Percentiles rank a stretch among this genome's conserved stretches.
phyloP scores from a whole-genome alignment of 305 asterid species.

The Nicotiana rustica region DNA sequence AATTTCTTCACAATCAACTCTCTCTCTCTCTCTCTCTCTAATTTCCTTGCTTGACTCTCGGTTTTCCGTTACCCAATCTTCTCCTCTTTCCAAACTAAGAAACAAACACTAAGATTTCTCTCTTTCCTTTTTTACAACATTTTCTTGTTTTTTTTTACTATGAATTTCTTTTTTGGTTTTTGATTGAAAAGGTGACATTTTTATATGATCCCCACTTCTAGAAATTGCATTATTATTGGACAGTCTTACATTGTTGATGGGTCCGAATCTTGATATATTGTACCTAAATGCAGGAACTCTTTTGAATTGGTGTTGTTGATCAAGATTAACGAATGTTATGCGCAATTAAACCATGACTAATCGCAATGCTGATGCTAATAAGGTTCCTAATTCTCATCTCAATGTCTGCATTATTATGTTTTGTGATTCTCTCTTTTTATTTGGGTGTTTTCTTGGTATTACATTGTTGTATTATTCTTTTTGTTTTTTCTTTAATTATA shows the following conservation, averaged over 20 bases:
- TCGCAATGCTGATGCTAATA: slow-evolving; percentile 58
- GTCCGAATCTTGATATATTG: slow-evolving; percentile 6
- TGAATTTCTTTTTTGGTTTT: neutral
- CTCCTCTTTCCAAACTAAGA: slow-evolving; percentile 23
- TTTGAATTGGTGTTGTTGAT: slow-evolving; percentile 28
- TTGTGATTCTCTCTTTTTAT: slow-evolving; percentile 21
- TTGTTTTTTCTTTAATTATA: slow-evolving; percentile 30
- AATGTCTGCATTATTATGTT: neutral
- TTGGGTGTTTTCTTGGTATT: slow-evolving; percentile 9
- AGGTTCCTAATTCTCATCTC: slow-evolving; percentile 47
- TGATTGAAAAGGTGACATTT: slow-evolving; percentile 32
- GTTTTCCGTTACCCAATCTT: slow-evolving; percentile 43
- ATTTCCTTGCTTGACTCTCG: slow-evolving; percentile 49
- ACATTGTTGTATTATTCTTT: neutral
- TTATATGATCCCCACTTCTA: slow-evolving; percentile 11
- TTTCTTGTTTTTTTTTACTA: neutral
- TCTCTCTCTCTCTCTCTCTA: too few relatives aligned
- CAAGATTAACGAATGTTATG: slow-evolving; percentile 45
- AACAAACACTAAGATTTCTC: slow-evolving; percentile 1
- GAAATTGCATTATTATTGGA: neutral
- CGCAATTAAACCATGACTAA: slow-evolving; percentile 58
- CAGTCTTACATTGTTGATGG: neutral
- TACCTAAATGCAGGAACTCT: slow-evolving; percentile 16
- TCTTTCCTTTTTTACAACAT: slow-evolving; percentile 9
- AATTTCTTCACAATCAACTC: too few relatives aligned